Evolutionary conservation across 1,284 basidiomycete species (phyloP).

Genomic region (Malassezia sympodialis): DNA sequence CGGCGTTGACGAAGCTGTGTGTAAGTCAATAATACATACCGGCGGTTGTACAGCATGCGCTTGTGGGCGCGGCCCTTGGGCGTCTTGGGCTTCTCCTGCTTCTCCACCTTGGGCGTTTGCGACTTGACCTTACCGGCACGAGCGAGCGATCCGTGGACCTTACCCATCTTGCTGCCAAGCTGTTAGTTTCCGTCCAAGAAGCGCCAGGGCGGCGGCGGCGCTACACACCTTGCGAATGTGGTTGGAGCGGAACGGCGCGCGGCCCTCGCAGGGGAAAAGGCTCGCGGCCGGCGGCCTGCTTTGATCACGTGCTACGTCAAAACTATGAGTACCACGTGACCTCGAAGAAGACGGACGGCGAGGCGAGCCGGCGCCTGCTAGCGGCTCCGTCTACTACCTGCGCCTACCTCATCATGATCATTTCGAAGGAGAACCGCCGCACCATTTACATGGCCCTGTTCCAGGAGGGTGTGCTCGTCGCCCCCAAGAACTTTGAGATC

Average conservation of each 20-base stretch:
- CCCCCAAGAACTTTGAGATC: slow-evolving; percentile 97
- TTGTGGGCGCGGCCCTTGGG: slow-evolving; percentile 95
- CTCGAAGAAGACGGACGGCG: slow-evolving; percentile 3
- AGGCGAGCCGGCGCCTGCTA: neutral
- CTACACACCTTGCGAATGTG: slow-evolving; percentile 14
- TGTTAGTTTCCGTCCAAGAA: slow-evolving; percentile 3
- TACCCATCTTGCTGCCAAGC: slow-evolving; percentile 51
- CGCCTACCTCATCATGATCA: slow-evolving; percentile 33
- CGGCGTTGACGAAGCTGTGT: slow-evolving; percentile 83
- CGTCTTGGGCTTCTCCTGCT: slow-evolving; percentile 94
- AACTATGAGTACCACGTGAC: slow-evolving; percentile 13
- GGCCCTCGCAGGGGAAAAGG: slow-evolving; percentile 1
- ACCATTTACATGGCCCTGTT: slow-evolving; percentile 47
- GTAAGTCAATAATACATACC: slow-evolving; percentile 54
- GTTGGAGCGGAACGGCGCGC: slow-evolving; percentile 7
- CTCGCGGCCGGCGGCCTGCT: neutral
- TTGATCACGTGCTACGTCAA: slow-evolving; percentile 6
- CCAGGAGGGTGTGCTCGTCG: slow-evolving; percentile 75
- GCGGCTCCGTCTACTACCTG: neutral
- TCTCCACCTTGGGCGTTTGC: slow-evolving; percentile 80
- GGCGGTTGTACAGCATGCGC: slow-evolving; percentile 83
- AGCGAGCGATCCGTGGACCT: slow-evolving; percentile 97
- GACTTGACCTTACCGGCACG: slow-evolving; percentile 99
- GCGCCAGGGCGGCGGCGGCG: neutral
- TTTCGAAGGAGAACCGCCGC: slow-evolving; percentile 48